Evolutionary conservation across 169 alveolate genomes (phyloP).

Genomic region (Eimeria necatrix): DNA sequence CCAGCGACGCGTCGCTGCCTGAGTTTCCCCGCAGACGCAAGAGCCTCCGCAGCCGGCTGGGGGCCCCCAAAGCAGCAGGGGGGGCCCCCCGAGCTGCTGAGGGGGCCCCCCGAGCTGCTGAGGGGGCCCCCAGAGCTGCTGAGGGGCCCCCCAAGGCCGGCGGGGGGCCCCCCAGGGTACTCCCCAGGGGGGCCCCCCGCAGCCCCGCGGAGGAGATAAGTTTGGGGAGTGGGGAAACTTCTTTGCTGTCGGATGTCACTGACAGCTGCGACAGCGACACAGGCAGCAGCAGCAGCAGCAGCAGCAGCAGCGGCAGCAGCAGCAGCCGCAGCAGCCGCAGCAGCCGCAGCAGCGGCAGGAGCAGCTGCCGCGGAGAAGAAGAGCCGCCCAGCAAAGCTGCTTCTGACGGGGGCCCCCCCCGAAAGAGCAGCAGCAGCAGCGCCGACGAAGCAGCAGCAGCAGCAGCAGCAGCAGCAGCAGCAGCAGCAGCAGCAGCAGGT

Average conservation of each 20-base stretch:
- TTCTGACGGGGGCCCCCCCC: not conserved
- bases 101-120: no score
- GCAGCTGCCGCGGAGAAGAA: slow-evolving; percentile 2
- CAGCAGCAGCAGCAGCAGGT: slow-evolving; percentile 32
- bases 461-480: not conserved
- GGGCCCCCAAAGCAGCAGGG: slow-evolving; percentile 24
- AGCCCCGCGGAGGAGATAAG: not conserved
- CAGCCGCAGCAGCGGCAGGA: no score
- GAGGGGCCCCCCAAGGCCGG: not conserved
- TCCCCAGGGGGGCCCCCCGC: slow-evolving; percentile 2
- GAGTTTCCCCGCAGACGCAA: not conserved
- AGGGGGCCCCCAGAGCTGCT: no score
- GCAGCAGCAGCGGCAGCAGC: no score
- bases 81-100: not conserved
- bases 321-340: no score
- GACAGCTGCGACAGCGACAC: slow-evolving; percentile 56
- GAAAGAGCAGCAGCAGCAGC: slow-evolving; percentile 8
- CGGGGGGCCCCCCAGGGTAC: not conserved
- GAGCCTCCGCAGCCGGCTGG: slow-evolving; percentile 7
- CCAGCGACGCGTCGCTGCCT: not conserved
- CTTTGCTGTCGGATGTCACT: slow-evolving; percentile 24
- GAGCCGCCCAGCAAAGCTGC: not conserved
- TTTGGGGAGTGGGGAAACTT: not conserved
- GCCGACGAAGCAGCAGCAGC: not conserved
- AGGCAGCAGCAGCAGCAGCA: no score